Percentiles rank a stretch among this genome's conserved stretches.
These are phyloP conservation scores for Ramaria rubella DNA, from an alignment of 768 basidiomycete species.

Conservation along the genomic window DNA sequence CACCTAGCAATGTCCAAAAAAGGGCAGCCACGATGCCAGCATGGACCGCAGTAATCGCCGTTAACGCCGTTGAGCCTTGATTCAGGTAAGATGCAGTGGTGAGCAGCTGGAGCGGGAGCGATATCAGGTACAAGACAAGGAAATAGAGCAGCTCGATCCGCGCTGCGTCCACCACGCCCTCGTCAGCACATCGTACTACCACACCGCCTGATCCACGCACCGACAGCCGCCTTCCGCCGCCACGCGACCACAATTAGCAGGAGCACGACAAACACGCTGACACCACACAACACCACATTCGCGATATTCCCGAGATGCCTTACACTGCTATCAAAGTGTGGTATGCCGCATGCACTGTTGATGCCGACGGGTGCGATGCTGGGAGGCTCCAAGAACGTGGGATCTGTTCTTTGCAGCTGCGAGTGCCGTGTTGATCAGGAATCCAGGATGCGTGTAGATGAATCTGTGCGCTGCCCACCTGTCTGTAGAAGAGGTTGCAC, in stretches of 20 bases:
- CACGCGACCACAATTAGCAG: conserved; percentile 51
- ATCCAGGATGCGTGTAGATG: too few species aligned
- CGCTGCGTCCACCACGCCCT: conserved; percentile 31
- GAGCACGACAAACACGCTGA: conserved; percentile 58
- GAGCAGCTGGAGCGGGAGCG: conserved; percentile 72
- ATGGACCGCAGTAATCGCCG: conserved; percentile 70
- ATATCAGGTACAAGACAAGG: conserved; percentile 59
- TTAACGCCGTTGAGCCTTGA: conserved; percentile 69
- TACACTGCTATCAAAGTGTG: conserved; percentile 48
- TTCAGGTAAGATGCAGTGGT: conserved; percentile 72
- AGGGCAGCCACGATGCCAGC: conserved; percentile 68
- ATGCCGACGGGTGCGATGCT: conserved; percentile 71
- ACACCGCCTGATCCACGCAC: conserved; percentile 36
- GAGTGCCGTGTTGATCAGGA: conserved; percentile 11
- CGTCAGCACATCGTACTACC: background rate
- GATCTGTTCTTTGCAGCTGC: conserved; percentile 28
- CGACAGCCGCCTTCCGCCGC: conserved; percentile 83
- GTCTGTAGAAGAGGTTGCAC: conserved; percentile 93
- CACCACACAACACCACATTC: conserved; percentile 74
- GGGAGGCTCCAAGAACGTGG: conserved; percentile 32
- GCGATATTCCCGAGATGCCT: conserved; percentile 71
- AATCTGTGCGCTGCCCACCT: conserved; percentile 47
- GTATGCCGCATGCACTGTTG: conserved; percentile 75
- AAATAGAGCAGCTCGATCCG: conserved; percentile 68
- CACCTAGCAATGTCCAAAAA: conserved; percentile 64